phyloP scores from a whole-genome alignment of 257 asterid species.

The Handroanthus guayacan region DNA sequence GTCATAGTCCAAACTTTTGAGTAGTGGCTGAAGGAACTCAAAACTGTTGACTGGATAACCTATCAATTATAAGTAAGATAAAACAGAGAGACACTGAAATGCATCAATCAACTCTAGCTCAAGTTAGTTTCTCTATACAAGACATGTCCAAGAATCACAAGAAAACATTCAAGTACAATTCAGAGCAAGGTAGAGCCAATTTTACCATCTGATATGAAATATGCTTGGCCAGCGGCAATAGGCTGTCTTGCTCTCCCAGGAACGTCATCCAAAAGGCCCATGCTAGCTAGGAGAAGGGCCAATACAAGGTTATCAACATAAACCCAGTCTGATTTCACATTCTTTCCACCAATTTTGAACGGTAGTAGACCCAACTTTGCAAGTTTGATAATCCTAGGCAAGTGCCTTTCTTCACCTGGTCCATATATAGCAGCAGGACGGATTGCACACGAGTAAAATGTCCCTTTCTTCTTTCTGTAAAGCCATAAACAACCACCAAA shows the following conservation, averaged over 20 bases:
- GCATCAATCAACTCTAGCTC: slow-evolving; percentile 8
- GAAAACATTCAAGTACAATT: background rate
- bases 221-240: slow-evolving; percentile 92
- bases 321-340: slow-evolving; percentile 92
- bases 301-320: slow-evolving; percentile 83
- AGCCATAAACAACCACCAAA: slow-evolving; percentile 28
- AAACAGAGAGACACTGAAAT: background rate
- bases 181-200: slow-evolving; percentile 16
- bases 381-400: slow-evolving; percentile 78
- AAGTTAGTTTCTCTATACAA: slow-evolving; percentile 10
- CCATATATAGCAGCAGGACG: slow-evolving; percentile 99
- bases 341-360: slow-evolving; percentile 64
- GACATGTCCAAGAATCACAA: background rate
- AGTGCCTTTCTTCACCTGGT: slow-evolving; percentile 97
- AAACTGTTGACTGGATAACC: slow-evolving; percentile 94
- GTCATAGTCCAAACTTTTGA: slow-evolving; percentile 75
- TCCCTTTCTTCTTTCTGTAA: slow-evolving; percentile 65
- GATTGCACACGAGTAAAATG: slow-evolving; percentile 80
- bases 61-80: slow-evolving; percentile 41
- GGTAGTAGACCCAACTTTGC: slow-evolving; percentile 89
- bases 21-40: slow-evolving; percentile 76
- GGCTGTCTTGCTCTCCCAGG: slow-evolving; percentile 86
- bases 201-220: slow-evolving; percentile 94
- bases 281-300: slow-evolving; percentile 90
- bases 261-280: slow-evolving; percentile 93